phyloP scores from a whole-genome alignment of 495 filamentous ascomycete genomes.

The Tuber melanosporum region DNA sequence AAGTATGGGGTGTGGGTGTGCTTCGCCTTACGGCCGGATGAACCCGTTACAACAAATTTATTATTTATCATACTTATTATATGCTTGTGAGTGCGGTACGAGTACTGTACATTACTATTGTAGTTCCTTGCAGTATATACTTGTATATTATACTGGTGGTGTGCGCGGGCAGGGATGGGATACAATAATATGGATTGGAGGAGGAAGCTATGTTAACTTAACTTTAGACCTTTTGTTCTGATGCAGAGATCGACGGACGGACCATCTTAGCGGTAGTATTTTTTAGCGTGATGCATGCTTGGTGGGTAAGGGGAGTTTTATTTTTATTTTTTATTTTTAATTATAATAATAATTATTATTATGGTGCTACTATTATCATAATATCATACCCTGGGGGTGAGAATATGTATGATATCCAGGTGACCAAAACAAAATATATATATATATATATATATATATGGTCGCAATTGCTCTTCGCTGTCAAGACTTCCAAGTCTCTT shows the following conservation, averaged over 20 bases:
- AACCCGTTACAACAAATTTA: neutral
- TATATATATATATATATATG: too few relatives aligned
- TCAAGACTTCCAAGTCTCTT: neutral
- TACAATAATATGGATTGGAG: neutral
- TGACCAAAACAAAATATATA: neutral
- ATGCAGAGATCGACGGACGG: neutral
- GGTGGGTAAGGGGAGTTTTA: neutral
- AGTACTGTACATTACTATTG: neutral
- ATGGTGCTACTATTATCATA: too few relatives aligned
- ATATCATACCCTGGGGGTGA: neutral
- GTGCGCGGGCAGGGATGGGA: neutral
- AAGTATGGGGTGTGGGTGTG: too few relatives aligned
- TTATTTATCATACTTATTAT: too few relatives aligned
- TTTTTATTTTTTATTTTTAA: neutral
- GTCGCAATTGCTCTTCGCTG: neutral
- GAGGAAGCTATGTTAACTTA: neutral
- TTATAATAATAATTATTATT: too few relatives aligned
- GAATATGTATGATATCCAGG: neutral
- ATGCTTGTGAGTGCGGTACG: neutral
- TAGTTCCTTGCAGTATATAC: neutral
- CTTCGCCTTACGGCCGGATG: neutral
- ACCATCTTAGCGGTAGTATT: neutral
- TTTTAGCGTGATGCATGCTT: neutral
- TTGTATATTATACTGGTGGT: neutral
- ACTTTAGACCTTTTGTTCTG: neutral